Percentiles rank a stretch among this genome's conserved stretches.
Conservation (phyloP, 345 rosid species). For the Populus euphratica region DNA sequence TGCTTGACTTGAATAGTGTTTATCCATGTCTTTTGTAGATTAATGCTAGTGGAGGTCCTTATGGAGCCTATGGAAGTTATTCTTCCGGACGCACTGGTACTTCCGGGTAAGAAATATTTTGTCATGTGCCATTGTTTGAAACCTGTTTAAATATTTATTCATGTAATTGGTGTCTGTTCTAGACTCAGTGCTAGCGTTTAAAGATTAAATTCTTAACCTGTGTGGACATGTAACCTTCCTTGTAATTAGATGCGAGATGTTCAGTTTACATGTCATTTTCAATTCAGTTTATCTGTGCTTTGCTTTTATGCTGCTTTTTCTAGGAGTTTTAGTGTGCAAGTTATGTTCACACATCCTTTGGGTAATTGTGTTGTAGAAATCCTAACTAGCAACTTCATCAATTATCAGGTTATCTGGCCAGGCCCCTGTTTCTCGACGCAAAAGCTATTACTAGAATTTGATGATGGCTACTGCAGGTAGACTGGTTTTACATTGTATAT, state of each 20-base stretch:
- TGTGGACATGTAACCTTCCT: background rate
- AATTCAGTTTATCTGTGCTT: background rate
- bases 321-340: background rate
- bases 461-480: constrained; percentile 51
- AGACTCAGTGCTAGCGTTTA: background rate
- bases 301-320: background rate
- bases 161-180: background rate
- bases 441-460: constrained; percentile 72
- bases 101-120: constrained; percentile 66
- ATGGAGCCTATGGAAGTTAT: constrained; percentile 84
- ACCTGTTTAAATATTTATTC: background rate
- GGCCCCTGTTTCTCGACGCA: constrained; percentile 71
- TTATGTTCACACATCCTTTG: background rate
- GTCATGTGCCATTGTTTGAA: background rate
- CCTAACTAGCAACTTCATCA: constrained; percentile 43
- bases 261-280: background rate
- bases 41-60: constrained; percentile 65
- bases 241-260: constrained; percentile 13
- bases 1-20: constrained; percentile 3
- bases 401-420: constrained; percentile 86
- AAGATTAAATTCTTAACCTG: background rate
- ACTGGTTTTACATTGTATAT: constrained; percentile 19
- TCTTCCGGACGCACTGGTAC: constrained; percentile 67
- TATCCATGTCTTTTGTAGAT: constrained; percentile 41
- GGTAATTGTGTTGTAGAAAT: constrained; percentile 17